These are phyloP conservation scores for Salix brachista DNA, from an alignment of 345 rosid genomes.

Conservation along the genomic window DNA sequence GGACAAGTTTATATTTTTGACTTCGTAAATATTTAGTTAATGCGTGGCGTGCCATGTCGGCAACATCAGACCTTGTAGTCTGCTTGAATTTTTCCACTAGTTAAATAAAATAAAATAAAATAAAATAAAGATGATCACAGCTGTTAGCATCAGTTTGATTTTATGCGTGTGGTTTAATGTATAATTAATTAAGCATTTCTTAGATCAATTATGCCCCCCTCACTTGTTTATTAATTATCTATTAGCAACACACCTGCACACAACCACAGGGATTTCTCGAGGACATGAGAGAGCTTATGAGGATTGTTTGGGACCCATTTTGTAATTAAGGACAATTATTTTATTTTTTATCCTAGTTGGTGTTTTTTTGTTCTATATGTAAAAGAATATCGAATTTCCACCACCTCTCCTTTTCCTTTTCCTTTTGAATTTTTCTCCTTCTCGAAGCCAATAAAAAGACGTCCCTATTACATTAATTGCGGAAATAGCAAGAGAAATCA, in stretches of 20 bases:
- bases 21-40: conserved; percentile 6
- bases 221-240: neutral
- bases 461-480: neutral
- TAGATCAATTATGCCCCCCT: neutral
- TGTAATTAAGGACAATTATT: neutral
- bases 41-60: conserved; percentile 62
- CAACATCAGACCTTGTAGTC: conserved; percentile 27
- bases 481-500: neutral
- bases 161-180: conserved; percentile 2
- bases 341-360: neutral
- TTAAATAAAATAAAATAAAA: neutral
- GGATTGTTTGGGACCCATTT: neutral
- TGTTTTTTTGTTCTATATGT: neutral
- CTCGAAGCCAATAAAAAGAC: neutral
- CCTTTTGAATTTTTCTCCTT: neutral
- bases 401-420: too few species aligned
- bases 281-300: neutral
- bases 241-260: neutral
- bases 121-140: neutral
- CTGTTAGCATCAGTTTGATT: neutral
- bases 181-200: neutral
- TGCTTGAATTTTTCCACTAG: neutral
- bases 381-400: too few species aligned
- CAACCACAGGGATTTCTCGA: too few species aligned
- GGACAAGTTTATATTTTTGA: conserved; percentile 12